Evolutionary conservation across 2,329 filamentous ascomycete genomes (phyloP), one percentile per base, ranked within the genome.

Genomic region (Cladosporium sp.): DNA sequence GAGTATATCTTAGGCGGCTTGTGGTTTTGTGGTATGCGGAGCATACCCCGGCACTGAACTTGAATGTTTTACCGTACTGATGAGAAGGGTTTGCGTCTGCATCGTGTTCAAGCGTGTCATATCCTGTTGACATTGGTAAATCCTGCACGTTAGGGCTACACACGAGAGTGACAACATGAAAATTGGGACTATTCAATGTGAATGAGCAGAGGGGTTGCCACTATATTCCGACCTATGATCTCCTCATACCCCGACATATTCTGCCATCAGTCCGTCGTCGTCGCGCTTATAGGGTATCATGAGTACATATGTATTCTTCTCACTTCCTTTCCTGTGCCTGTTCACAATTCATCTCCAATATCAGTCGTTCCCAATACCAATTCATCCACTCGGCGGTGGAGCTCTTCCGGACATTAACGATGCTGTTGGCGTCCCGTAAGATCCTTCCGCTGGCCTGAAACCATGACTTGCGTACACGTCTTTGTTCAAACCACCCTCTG

Each of bases 381-480:
- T 53, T 29, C 29, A 29, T 28, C 61, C 50, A 26, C 49, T 56
- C 14, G 61, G 61, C 50, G 61, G 61, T 35, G 50, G 49, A 18
- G 61, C 50, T 35, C 61, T 55, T 29, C 61, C 61, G 10, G 61
- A 63, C 50, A 63, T 55, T 16, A 63, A 37, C 18, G 62, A 62
- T 50, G 71, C 68, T 50, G 70, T 67, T 1, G 72, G 71, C 18
- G 72, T 70, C 10, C 69, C 71, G 33, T 69, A 73, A 10, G 68
- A 65, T 11, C 74, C 73, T 35, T 73, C 68, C 35, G 68, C 65
- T 23, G 72, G 65, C 63, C 72, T 65, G 60, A 75, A 74, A 18
- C 70, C 66, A 14, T 67, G 62, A 31, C 65, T 70, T 2, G 68
- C 65, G 57, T 71, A 72, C 3, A 68, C 65, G 10, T 73, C 71